A percentile compares a stretch with the other conserved stretches of the same genome.
These are phyloP conservation scores for Phytophthora litchii DNA, from an alignment of 352 stramenopile species.

Conservation along the genomic window DNA sequence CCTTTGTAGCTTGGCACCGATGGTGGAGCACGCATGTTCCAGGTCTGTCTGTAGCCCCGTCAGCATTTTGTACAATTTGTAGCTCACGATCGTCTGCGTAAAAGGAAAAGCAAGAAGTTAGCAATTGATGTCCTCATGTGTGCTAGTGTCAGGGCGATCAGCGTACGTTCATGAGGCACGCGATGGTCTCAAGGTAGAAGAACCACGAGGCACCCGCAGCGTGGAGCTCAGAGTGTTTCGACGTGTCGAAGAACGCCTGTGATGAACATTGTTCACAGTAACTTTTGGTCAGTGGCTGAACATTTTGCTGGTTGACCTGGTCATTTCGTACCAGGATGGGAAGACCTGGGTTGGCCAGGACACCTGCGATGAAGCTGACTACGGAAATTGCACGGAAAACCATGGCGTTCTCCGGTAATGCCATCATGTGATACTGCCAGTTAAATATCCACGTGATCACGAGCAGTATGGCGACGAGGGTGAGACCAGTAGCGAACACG, in stretches of 20 bases:
- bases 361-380: slow-evolving; percentile 36
- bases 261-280: neutral
- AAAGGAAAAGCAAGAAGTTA: neutral
- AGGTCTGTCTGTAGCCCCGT: slow-evolving; percentile 37
- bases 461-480: slow-evolving; percentile 47
- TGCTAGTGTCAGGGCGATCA: neutral
- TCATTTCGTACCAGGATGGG: slow-evolving; percentile 49
- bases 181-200: slow-evolving; percentile 60
- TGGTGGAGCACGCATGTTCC: slow-evolving; percentile 36
- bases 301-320: neutral
- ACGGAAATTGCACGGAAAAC: slow-evolving; percentile 27
- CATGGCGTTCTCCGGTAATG: slow-evolving; percentile 33
- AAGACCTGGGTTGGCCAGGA: slow-evolving; percentile 52
- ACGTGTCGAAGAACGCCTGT: slow-evolving; percentile 62
- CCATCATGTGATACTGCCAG: slow-evolving; percentile 47
- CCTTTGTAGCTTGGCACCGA: slow-evolving; percentile 31
- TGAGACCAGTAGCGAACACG: slow-evolving; percentile 61
- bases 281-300: slow-evolving; percentile 5
- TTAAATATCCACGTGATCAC: slow-evolving; percentile 60
- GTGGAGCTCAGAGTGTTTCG: slow-evolving; percentile 47
- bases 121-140: neutral
- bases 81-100: slow-evolving; percentile 49
- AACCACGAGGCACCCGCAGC: slow-evolving; percentile 59
- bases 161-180: slow-evolving; percentile 57
- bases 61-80: slow-evolving; percentile 52